Evolutionary conservation across 371 early-diverging fungal genomes (phyloP).

Genomic region (Parasitella parasitica): DNA sequence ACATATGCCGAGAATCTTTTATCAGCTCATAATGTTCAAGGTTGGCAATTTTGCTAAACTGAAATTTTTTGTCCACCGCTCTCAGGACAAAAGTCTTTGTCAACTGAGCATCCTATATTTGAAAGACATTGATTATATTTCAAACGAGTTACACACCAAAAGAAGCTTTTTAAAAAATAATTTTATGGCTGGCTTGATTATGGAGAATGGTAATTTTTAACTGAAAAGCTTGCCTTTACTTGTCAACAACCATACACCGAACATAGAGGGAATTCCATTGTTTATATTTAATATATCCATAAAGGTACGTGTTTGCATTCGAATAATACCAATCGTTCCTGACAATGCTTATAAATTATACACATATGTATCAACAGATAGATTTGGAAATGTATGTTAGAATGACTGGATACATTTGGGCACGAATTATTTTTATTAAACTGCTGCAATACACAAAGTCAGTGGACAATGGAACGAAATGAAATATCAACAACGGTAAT

Average conservation of each 20-base stretch:
- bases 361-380: slow-evolving; percentile 42
- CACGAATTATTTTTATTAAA: slow-evolving; percentile 71
- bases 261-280: slow-evolving; percentile 69
- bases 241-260: slow-evolving; percentile 67
- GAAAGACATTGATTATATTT: neutral
- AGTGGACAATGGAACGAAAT: neutral
- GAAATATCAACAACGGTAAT: neutral
- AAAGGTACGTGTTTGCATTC: slow-evolving; percentile 42
- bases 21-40: slow-evolving; percentile 67
- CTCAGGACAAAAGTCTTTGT: slow-evolving; percentile 38
- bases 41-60: slow-evolving; percentile 79
- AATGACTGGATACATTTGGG: slow-evolving; percentile 66
- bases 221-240: slow-evolving; percentile 61
- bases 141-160: neutral
- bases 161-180: neutral
- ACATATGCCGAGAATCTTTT: slow-evolving; percentile 61
- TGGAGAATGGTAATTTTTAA: neutral
- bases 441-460: slow-evolving; percentile 15
- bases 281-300: slow-evolving; percentile 70
- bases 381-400: slow-evolving; percentile 74
- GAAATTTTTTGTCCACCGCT: slow-evolving; percentile 55
- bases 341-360: too few species aligned
- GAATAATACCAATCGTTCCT: too few species aligned
- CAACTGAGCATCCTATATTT: neutral
- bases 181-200: neutral